These are phyloP conservation scores for Aureobasidium melanogenum DNA, from an alignment of 2,329 filamentous ascomycete genomes.

Conservation along the genomic window DNA sequence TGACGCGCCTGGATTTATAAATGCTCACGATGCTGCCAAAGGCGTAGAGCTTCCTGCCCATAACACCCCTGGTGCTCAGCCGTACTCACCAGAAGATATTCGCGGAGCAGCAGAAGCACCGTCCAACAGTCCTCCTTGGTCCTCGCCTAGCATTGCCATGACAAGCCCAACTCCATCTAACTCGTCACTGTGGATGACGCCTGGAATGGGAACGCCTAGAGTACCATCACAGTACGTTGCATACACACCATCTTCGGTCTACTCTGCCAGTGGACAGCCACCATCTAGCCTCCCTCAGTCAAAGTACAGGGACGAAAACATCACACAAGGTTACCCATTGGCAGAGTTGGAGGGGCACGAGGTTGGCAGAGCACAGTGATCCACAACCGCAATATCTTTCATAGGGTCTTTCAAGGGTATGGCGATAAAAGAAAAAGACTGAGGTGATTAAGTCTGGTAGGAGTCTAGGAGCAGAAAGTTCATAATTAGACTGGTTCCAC, in stretches of 20 bases:
- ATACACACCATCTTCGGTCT: constrained; percentile 1
- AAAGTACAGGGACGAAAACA: neutral
- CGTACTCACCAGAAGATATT: neutral
- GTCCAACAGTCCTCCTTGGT: neutral
- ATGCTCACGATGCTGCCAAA: neutral
- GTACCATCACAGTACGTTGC: neutral
- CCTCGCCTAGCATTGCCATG: neutral
- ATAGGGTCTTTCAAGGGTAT: neutral
- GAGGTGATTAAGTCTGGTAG: too few relatives aligned
- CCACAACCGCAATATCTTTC: neutral
- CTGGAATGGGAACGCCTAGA: neutral
- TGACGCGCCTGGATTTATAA: neutral
- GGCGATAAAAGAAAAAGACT: neutral
- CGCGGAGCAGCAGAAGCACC: constrained; percentile 8
- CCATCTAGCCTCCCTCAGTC: constrained; percentile 4
- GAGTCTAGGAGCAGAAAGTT: neutral
- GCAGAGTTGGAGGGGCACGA: constrained; percentile 5
- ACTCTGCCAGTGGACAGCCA: neutral
- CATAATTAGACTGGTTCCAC: neutral
- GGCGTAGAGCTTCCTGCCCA: too few relatives aligned
- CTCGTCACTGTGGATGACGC: neutral
- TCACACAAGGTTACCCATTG: neutral
- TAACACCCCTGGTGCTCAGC: neutral
- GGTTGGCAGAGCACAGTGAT: constrained; percentile 3
- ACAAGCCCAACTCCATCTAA: constrained; percentile 1